Evolutionary conservation across 78 protist species (phyloP), one percentile per base, ranked within the genome.

Genomic region (Polysphondylium violaceum): DNA sequence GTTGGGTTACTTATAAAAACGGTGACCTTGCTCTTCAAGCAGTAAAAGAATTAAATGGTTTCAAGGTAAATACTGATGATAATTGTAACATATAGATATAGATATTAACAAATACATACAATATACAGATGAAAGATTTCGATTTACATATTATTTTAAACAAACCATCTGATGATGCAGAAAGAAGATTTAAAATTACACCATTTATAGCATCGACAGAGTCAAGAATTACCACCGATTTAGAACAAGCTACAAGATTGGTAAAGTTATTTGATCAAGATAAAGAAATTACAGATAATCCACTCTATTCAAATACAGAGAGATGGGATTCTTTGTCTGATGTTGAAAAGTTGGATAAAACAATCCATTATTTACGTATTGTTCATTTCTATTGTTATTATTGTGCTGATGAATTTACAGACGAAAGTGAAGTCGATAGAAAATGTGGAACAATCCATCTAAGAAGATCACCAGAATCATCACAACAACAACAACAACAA

Each of bases 201-300:
- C 91, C 91, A 69, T 40, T 41, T 74, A 83, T 83, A n/a, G 91
- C 91, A 55, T 83, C 91, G n/a, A 83, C 81, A 16, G 91, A 83
- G 61, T 43, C 53, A 21, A 83, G 91, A 69, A 69, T 83, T 11
- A 44, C 16, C n/a, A 58, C 41, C 3, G 91, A 83, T 69, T 50
- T 83, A 2, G 44, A 35, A 71, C 91, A 83, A 43, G 76, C 91
- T 7, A 83, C 51, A 1, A 63, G 67, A 23, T 40, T 83, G 3
- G 64, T 50, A 29, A 83, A 59, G 40, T n/a, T 64, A 33, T 83
- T 83, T 19, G 91, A 83, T 71, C 53, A 67, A 6, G 76, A 83
- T 83, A 69, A 74, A 64, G 79, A 74, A 3, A 83, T 83, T 61
- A 21, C 79, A 41, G 25, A 67, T 23, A 83, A 83, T 51, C 91